phyloP scores from a whole-genome alignment of 2,329 filamentous ascomycete genomes.

The Chrysoporthe puriensis region DNA sequence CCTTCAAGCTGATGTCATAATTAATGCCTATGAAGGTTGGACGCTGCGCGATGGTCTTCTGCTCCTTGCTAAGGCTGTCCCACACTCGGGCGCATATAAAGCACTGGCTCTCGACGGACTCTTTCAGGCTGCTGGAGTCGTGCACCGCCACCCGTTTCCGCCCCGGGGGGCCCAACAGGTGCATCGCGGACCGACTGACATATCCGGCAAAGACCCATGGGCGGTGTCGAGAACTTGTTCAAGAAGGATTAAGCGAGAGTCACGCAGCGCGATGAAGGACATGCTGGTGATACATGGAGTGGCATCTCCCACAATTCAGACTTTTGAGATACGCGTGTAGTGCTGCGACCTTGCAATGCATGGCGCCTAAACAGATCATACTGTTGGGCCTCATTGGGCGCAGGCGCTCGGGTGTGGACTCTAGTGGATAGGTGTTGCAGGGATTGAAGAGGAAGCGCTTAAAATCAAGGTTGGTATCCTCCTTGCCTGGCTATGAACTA shows the following conservation, averaged over 20 bases:
- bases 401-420: too few species aligned
- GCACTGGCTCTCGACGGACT: slow-evolving; percentile 8
- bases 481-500: too few species aligned
- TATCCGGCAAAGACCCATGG: slow-evolving; percentile 18
- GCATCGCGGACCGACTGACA: slow-evolving; percentile 14
- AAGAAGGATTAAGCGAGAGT: too few species aligned
- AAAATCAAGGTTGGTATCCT: background rate
- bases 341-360: background rate
- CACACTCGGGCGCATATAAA: slow-evolving; percentile 13
- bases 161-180: background rate
- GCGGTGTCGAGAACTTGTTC: background rate
- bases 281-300: too few species aligned
- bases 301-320: too few species aligned
- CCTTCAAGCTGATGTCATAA: background rate
- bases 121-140: background rate
- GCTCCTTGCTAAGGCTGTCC: slow-evolving; percentile 14
- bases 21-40: slow-evolving; percentile 6
- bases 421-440: too few species aligned
- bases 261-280: too few species aligned
- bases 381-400: background rate
- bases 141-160: background rate
- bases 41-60: background rate
- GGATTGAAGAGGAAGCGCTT: too few species aligned
- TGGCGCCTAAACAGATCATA: background rate
- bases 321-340: too few species aligned